Evolutionary conservation across 2,329 filamentous ascomycete genomes (phyloP).

Genomic region (Fusarium annulatum): DNA sequence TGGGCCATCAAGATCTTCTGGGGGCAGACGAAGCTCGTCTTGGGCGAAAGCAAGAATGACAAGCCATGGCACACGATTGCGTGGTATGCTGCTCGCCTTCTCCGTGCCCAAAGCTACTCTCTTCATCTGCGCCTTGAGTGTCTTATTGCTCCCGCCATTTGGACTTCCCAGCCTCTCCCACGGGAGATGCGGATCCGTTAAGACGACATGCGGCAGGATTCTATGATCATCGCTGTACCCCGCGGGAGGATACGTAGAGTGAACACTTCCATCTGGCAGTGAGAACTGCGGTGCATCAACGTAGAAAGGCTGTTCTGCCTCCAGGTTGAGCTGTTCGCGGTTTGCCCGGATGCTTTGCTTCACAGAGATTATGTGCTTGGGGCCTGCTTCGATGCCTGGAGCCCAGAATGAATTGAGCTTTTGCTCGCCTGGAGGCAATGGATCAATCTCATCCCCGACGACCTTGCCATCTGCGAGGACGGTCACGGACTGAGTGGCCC

Average conservation of each 20-base stretch:
- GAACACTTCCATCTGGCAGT: slow-evolving; percentile 47
- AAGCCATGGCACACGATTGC: slow-evolving; percentile 55
- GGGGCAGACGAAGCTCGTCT: slow-evolving; percentile 51
- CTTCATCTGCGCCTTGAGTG: neutral
- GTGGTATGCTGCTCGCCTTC: neutral
- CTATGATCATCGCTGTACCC: slow-evolving; percentile 50
- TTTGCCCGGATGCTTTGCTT: slow-evolving; percentile 8
- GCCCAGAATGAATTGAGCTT: slow-evolving; percentile 37
- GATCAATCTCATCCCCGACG: neutral
- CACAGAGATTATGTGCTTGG: slow-evolving; percentile 6
- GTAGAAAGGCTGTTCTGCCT: slow-evolving; percentile 44
- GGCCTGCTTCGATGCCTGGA: slow-evolving; percentile 26
- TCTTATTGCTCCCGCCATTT: neutral
- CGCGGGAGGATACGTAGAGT: slow-evolving; percentile 54
- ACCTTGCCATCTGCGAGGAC: neutral
- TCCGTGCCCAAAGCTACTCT: neutral
- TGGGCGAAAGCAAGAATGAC: slow-evolving; percentile 46
- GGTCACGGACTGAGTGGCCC: neutral
- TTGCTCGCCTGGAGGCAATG: slow-evolving; percentile 21
- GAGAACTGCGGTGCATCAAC: slow-evolving; percentile 53
- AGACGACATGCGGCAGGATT: slow-evolving; percentile 57
- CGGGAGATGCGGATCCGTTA: slow-evolving; percentile 56
- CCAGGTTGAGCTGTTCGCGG: neutral
- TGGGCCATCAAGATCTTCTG: slow-evolving; percentile 22
- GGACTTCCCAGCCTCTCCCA: slow-evolving; percentile 53